Base-by-base conservation (phyloP, 345 rosid species). In the Acer yangbiense region DNA sequence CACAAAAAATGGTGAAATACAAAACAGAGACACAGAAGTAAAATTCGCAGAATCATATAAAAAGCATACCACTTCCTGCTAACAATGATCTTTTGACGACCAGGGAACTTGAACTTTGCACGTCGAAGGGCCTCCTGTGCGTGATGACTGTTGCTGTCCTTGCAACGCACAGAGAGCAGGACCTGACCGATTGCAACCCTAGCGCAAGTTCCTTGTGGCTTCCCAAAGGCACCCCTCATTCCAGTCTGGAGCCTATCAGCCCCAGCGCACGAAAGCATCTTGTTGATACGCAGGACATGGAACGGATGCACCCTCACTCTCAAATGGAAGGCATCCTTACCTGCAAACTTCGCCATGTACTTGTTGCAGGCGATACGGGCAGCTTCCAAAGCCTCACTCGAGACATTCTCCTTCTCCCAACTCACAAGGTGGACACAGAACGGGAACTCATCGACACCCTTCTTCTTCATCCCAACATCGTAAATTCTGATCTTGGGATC, bases 221-320 rank as follows among this genome's bases (percentile, higher is more conserved):
- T 88, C 5, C 91, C 91, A 68, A 86, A 88, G 44, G 91, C 91
- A 78, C 91, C 91, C 66, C 88, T 83, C 89, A 86, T 88, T 18
- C 89, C 91, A 78, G 89, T 88, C 76, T 88, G 89, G 57, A 88
- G 91, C 85, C 91, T 84, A 81, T 88, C 88, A 76, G 91, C 89
- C 61, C 91, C 91, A 32, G 91, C 91, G 66, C 89, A 86, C 2
- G 91, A 88, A 88, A 88, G 91, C 91, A 88, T 88, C 84, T 88
- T 84, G 82, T 88, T 88, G 76, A 88, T 86, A 21, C 91, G 84
- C 72, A 88, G 73, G 61, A 88, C 91, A 82, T 86, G 91, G 84
- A 86, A 88, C 27, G 88, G 89, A 77, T 88, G 91, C 23, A 88
- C 91, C 78, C 91, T 84, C 20, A 86, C 89, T 63, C 91, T 84